A percentile compares a stretch with the other conserved stretches of the same genome.
These are phyloP conservation scores for Sugiyamaella boreocaroliniensis DNA, from an alignment of 805 yeast species.

Conservation along the genomic window DNA sequence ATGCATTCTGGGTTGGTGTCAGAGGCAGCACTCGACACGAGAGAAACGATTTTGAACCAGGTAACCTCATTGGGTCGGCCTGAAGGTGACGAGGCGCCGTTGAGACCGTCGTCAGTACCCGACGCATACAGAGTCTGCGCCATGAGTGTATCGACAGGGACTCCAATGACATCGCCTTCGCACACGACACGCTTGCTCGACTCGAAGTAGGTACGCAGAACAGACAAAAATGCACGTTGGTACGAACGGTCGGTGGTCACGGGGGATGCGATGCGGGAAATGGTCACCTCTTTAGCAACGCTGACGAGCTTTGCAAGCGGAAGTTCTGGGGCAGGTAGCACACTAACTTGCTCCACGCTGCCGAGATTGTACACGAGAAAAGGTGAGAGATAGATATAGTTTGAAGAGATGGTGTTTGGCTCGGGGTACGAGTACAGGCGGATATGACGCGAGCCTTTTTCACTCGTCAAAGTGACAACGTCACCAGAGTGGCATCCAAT, in stretches of 20 bases:
- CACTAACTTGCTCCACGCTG: constrained; percentile 26
- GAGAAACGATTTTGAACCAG: constrained; percentile 71
- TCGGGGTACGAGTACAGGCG: constrained; percentile 56
- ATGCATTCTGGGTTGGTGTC: constrained; percentile 32
- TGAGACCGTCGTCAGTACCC: constrained; percentile 14
- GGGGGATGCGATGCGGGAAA: constrained; percentile 64
- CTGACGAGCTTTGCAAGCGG: constrained; percentile 26
- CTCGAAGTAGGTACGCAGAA: constrained; percentile 58
- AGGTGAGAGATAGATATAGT: constrained; percentile 55
- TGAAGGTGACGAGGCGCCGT: constrained; percentile 39
- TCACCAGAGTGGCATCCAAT: constrained; percentile 69
- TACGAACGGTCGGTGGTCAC: constrained; percentile 55
- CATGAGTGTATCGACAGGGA: constrained; percentile 63
- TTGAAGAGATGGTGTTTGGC: constrained; percentile 43
- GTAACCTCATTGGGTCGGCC: constrained; percentile 69
- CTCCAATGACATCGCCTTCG: constrained; percentile 65
- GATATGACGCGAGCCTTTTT: constrained; percentile 29
- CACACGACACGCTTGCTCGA: constrained; percentile 49
- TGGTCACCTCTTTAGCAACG: constrained; percentile 55
- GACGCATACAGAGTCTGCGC: constrained; percentile 46
- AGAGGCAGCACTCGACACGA: constrained; percentile 21
- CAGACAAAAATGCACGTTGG: constrained; percentile 55
- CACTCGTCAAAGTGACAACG: constrained; percentile 31
- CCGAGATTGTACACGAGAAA: constrained; percentile 46
- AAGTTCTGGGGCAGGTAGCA: constrained; percentile 34